These are phyloP conservation scores for Meyerozyma athensensis DNA, from an alignment of 1,139 yeast species.

Conservation along the genomic window DNA sequence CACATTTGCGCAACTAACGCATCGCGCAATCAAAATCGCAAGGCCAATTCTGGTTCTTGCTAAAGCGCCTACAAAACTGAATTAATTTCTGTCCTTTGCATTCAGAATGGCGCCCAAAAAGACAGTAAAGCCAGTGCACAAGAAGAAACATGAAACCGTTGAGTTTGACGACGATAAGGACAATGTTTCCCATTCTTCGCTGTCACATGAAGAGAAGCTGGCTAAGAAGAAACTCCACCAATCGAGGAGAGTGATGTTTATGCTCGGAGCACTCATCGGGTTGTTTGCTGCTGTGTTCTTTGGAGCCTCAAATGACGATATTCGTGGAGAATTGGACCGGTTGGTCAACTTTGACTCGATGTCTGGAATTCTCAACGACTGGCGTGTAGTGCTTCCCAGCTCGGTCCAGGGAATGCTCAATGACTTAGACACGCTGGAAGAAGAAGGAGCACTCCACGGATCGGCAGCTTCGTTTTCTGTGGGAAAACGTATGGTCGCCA, in stretches of 20 bases:
- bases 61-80: neutral
- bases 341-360: conserved; percentile 51
- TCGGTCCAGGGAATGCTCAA: conserved; percentile 57
- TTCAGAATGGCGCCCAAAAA: conserved; percentile 1
- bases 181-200: neutral
- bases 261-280: conserved; percentile 67
- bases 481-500: conserved; percentile 59
- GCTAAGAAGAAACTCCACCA: conserved; percentile 19
- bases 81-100: too few relatives aligned
- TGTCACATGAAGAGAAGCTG: conserved; percentile 5
- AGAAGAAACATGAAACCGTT: neutral
- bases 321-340: conserved; percentile 46
- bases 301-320: conserved; percentile 36
- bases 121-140: neutral
- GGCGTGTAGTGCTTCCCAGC: conserved; percentile 66
- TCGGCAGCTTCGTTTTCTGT: conserved; percentile 84
- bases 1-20: neutral
- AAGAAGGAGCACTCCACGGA: conserved; percentile 38
- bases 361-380: conserved; percentile 38
- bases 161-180: neutral
- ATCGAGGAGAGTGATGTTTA: conserved; percentile 45
- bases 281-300: conserved; percentile 59
- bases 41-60: neutral
- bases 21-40: neutral
- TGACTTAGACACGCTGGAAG: conserved; percentile 41